Base-by-base conservation (phyloP, 305 asterid genomes). In the Fraxinus dipetala region DNA sequence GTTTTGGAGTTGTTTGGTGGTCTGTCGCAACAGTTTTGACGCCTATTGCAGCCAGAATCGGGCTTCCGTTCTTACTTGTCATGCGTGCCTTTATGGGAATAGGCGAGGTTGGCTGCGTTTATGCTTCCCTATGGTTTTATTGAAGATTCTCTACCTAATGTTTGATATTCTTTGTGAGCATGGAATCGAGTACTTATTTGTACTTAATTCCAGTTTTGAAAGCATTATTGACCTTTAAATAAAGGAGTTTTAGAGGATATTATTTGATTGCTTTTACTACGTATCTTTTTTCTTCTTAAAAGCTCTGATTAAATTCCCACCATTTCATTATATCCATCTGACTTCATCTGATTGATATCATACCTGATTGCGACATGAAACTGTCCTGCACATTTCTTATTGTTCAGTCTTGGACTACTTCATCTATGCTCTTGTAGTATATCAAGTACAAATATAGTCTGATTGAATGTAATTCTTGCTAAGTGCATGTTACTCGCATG, bases 1-100 rank as follows among this genome's bases (percentile, higher is more conserved):
- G 99, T 79, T 94, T 94, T 79, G 99, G 99, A 89, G 99, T 96
- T 82, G 87, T 94, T 85, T 96, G 99, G 99, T 96, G 99, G 98
- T 96, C 99, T 11, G 20, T 91, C 80, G 99, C 99, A 81, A 96
- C 99, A 30, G 79, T 96, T 82, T 78, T 91, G 84, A 91, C 94
- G 11, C 94, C 94, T 70, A 82, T 91, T 77, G 93, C 94, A 16
- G 94, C 94, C 80, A 88, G 76, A 78, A 38, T 87, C 22, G 93
- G 94, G 74, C 93, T 91, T 80, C 94, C 94, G 0, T 96, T 91
- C 90, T 88, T 96, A 88, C 94, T 96, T 28, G 87, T 92, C 83
- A 88, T 85, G 90, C 98, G 99, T 77, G 99, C 99, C 81, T 96
- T 94, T 75, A 96, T 96, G 99, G 99, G 99, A 77, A 90, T 96